Evolutionary conservation across 2,329 filamentous ascomycete genomes (phyloP).

Genomic region (Epichloe bromicola): DNA sequence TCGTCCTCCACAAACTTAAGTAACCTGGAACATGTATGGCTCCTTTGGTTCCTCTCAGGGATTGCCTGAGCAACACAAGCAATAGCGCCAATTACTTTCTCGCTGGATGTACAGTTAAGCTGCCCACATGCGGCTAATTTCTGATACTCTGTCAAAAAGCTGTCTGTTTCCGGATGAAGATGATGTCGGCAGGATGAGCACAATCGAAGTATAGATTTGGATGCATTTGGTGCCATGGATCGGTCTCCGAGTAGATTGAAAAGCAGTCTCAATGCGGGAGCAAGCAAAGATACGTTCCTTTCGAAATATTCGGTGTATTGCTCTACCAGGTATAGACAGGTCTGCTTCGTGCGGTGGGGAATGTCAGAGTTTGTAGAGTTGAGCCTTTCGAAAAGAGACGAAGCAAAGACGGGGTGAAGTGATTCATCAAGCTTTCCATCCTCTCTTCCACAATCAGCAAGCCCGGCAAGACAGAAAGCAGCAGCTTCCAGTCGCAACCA

Average conservation of each 20-base stretch:
- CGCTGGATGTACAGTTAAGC: slow-evolving; percentile 56
- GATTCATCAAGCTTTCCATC: slow-evolving; percentile 43
- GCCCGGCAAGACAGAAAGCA: slow-evolving; percentile 49
- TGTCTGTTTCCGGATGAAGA: slow-evolving; percentile 51
- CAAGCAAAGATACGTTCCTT: slow-evolving; percentile 51
- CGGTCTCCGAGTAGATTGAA: slow-evolving; percentile 55
- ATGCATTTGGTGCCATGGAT: slow-evolving; percentile 51
- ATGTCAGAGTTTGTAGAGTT: slow-evolving; percentile 36
- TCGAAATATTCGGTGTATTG: slow-evolving; percentile 68
- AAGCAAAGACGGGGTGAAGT: slow-evolving; percentile 48
- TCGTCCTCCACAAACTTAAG: slow-evolving; percentile 51
- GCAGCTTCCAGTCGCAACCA: slow-evolving; percentile 50
- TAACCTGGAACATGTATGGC: slow-evolving; percentile 42
- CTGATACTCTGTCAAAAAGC: slow-evolving; percentile 60
- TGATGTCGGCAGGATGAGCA: slow-evolving; percentile 63
- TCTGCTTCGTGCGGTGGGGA: slow-evolving; percentile 51
- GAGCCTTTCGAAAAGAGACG: slow-evolving; percentile 43
- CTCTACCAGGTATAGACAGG: slow-evolving; percentile 57
- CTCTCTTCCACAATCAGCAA: slow-evolving; percentile 53
- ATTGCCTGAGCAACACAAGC: slow-evolving; percentile 64
- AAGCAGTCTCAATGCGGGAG: slow-evolving; percentile 58
- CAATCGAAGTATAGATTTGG: slow-evolving; percentile 59
- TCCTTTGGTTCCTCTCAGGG: slow-evolving; percentile 40
- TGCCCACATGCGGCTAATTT: slow-evolving; percentile 39
- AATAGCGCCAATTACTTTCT: slow-evolving; percentile 61